Conservation (phyloP, 768 basidiomycete species). For the Kwoniella dendrophila region DNA sequence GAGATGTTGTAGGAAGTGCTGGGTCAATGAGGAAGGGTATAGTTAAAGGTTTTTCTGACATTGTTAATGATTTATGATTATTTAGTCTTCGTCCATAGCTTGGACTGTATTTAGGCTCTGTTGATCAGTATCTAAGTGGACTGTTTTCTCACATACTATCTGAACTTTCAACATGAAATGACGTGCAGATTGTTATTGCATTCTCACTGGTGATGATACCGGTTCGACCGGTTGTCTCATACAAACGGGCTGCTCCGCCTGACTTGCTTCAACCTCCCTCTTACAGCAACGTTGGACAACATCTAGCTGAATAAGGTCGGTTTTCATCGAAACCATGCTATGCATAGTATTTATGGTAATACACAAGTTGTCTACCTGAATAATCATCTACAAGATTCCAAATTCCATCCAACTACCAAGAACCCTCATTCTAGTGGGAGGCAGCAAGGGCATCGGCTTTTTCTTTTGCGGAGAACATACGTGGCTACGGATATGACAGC, state of each 20-base stretch:
- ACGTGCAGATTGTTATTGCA: neutral
- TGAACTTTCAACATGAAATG: constrained; percentile 11
- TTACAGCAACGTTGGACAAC: too few species aligned
- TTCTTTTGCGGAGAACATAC: constrained; percentile 54
- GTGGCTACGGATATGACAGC: constrained; percentile 36
- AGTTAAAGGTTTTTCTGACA: constrained; percentile 24
- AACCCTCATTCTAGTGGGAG: constrained; percentile 22
- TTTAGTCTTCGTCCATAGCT: too few species aligned
- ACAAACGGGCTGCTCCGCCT: constrained; percentile 5
- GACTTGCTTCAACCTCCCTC: too few species aligned
- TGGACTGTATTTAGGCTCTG: neutral
- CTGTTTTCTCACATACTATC: too few species aligned
- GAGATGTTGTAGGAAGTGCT: neutral
- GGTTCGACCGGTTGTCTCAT: constrained; percentile 4
- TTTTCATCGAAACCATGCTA: constrained; percentile 19
- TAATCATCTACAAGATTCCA: neutral
- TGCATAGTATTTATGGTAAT: constrained; percentile 24
- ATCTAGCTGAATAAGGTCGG: too few species aligned
- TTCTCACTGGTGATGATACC: too few species aligned
- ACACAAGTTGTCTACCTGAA: constrained; percentile 13
- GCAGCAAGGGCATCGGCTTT: constrained; percentile 42
- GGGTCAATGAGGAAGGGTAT: constrained; percentile 33
- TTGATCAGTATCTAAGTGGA: too few species aligned
- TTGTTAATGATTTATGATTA: too few species aligned
- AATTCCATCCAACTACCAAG: neutral